Evolutionary conservation across 176 grass and related monocot genomes (phyloP).

Genomic region (Canna indica): DNA sequence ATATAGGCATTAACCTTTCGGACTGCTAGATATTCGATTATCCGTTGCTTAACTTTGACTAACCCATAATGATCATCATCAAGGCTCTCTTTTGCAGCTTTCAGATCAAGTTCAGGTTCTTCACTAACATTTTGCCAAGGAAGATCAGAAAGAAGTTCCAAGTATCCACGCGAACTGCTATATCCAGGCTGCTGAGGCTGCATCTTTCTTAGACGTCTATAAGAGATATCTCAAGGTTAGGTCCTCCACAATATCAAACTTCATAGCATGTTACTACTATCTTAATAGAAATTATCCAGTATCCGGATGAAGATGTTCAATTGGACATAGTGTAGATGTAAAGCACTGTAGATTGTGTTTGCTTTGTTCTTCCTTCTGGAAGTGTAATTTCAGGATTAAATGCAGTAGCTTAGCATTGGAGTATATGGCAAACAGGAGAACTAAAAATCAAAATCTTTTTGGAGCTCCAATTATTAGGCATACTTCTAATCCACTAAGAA

Average conservation of each 20-base stretch:
- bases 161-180: conserved; percentile 80
- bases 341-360: background rate
- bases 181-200: conserved; percentile 98
- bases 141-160: conserved; percentile 90
- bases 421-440: background rate
- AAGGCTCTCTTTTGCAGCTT: conserved; percentile 90
- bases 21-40: conserved; percentile 97
- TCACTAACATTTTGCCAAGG: conserved; percentile 97
- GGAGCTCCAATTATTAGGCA: background rate
- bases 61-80: conserved; percentile 86
- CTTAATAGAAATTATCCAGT: background rate
- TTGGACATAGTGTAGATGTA: background rate
- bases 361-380: background rate
- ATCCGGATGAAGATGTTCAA: background rate
- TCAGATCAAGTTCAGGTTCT: conserved; percentile 79
- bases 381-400: background rate
- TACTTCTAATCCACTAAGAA: background rate
- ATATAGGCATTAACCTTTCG: conserved; percentile 55
- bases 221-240: conserved; percentile 11
- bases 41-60: conserved; percentile 88
- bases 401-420: background rate
- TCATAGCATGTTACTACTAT: background rate
- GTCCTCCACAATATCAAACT: background rate
- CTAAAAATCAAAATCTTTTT: background rate
- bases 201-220: conserved; percentile 80